Percentiles rank a stretch among this genome's conserved stretches.
Evolutionary conservation across 176 grass and related monocot genomes (phyloP).

Genomic region (Rhynchospora breviuscula): DNA sequence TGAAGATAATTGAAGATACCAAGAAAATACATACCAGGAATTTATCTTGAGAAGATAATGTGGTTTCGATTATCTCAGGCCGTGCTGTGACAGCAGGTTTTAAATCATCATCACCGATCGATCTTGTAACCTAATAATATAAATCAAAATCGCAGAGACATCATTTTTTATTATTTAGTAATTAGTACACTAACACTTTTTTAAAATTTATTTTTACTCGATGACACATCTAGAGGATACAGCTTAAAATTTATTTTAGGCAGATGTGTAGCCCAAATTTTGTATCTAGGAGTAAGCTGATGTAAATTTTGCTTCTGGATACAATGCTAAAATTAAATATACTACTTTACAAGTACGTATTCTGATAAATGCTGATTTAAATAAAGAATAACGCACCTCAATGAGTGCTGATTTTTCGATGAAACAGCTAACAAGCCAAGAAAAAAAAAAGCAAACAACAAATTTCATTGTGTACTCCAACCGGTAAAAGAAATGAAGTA

Average conservation of each 20-base stretch:
- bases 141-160: background rate
- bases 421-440: background rate
- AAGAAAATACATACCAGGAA: slow-evolving; percentile 53
- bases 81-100: slow-evolving; percentile 89
- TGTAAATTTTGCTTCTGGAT: background rate
- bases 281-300: background rate
- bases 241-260: background rate
- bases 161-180: background rate
- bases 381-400: background rate
- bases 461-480: background rate
- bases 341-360: background rate
- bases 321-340: background rate
- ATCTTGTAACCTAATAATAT: slow-evolving; percentile 77
- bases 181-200: background rate
- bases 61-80: slow-evolving; percentile 72
- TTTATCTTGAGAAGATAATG: slow-evolving; percentile 64
- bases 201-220: background rate
- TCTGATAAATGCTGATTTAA: background rate
- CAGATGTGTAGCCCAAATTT: background rate
- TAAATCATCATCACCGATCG: slow-evolving; percentile 91
- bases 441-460: background rate
- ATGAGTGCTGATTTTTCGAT: background rate
- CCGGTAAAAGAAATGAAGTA: background rate
- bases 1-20: background rate
- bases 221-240: background rate